Conservation (phyloP, 495 filamentous ascomycete genomes). For the Penicillium diatomitis region DNA sequence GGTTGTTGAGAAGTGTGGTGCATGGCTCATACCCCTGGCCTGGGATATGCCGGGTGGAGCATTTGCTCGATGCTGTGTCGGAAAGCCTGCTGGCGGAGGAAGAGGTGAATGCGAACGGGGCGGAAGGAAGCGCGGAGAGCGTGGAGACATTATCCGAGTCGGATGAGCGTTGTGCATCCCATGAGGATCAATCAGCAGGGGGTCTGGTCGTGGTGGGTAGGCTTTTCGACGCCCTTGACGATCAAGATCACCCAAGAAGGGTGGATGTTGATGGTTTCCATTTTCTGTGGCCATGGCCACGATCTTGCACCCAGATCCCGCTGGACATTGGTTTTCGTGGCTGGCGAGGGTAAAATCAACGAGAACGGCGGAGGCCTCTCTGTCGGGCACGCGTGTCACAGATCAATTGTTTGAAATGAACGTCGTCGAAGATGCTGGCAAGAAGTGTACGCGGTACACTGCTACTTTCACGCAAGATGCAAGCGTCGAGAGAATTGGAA, state of each 20-base stretch:
- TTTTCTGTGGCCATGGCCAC: conserved; percentile 46
- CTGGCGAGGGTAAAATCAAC: conserved; percentile 1
- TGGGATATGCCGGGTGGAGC: no score
- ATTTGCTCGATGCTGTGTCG: conserved; percentile 14
- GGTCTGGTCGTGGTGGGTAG: conserved; percentile 26
- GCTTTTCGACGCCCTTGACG: conserved; percentile 26
- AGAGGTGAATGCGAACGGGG: conserved; percentile 23
- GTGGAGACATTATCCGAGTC: conserved; percentile 14
- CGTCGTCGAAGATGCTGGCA: background rate
- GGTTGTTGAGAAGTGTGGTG: conserved; percentile 13
- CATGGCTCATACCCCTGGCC: conserved; percentile 7
- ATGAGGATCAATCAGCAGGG: conserved; percentile 26
- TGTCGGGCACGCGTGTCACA: background rate
- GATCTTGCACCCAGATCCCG: conserved; percentile 30
- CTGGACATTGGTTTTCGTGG: conserved; percentile 37
- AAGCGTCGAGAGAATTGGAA: background rate
- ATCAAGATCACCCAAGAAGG: conserved; percentile 25
- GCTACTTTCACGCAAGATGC: background rate
- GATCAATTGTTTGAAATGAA: background rate
- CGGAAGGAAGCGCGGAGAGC: conserved; percentile 15
- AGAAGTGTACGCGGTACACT: conserved; percentile 2
- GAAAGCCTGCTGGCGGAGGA: conserved; percentile 10
- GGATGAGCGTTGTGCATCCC: conserved; percentile 17
- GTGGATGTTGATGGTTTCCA: conserved; percentile 31
- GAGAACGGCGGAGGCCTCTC: background rate